Evolutionary conservation across 2,329 filamentous ascomycete species (phyloP), one percentile per base, ranked within the genome.

Genomic region (Stemphylium lycopersici): DNA sequence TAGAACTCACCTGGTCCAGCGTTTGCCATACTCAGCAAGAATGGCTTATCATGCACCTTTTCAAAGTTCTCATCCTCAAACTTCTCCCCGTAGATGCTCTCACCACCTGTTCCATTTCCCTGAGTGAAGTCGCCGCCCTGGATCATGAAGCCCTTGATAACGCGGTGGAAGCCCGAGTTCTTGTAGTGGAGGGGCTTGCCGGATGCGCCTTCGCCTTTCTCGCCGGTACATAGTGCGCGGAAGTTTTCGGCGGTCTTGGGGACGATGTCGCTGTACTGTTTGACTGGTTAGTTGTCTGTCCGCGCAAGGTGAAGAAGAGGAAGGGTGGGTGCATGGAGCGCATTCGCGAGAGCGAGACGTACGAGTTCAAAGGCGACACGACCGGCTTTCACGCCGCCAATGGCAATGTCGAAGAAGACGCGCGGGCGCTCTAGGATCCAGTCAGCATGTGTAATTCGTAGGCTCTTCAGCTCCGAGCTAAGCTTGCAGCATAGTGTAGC

Each of bases 121-220:
- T 86, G 88, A 43, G 93, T 99, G 77, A 99, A 99, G 77, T 98
- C 95, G 78, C 95, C 93, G 72, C 95, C 93, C 80, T 97, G 90
- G 71, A 97, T 95, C 93, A 99, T 98, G 79, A 99, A 99, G 70
- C 90, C 86, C 83, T 97, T 97, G 81, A 99, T 99, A 62, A 99
- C 90, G 46, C 93, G 90, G 82, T 99, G 93, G 83, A 99, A 98
- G 67, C 81, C 82, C 57, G 90, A 96, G 66, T 91, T 84, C 83
- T 97, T 97, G 86, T 91, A 99, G 81, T 91, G 90, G 48, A 99
- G 84, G 40, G 89, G 89, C 79, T 93, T 93, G 74, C 92, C 93
- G 26, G 85, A 78, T 74, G 90, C 90, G 64, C 91, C 90, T 20
- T 84, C 67, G 57, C 93, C 93, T 80, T 96, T 97, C 82, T 98